Percentiles rank a stretch among this genome's conserved stretches.
phyloP scores from a whole-genome alignment of 2,329 filamentous ascomycete species.

The Pseudocercospora fijiensis region DNA sequence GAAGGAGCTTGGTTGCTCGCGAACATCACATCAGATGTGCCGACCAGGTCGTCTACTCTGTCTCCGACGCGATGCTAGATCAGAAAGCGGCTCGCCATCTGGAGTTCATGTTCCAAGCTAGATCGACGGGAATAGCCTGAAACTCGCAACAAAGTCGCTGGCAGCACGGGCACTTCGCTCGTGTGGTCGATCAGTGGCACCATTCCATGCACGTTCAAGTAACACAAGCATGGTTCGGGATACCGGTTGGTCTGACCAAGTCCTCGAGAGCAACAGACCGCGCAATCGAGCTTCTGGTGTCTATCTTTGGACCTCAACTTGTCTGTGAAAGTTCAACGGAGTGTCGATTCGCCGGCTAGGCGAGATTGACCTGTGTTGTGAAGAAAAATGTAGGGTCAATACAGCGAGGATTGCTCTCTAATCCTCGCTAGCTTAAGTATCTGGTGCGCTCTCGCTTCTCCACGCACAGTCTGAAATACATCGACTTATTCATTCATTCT shows the following conservation, averaged over 20 bases:
- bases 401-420: background rate
- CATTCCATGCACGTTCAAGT: background rate
- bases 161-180: background rate
- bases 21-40: background rate
- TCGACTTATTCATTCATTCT: background rate
- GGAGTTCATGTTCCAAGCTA: background rate
- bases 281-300: background rate
- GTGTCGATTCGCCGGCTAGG: background rate
- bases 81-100: background rate
- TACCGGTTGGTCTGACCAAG: background rate
- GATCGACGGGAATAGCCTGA: background rate
- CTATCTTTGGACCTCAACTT: background rate
- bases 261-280: background rate
- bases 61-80: background rate
- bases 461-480: background rate
- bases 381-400: background rate
- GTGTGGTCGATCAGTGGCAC: background rate
- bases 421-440: background rate
- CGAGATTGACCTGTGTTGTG: background rate
- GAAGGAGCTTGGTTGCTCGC: background rate
- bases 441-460: background rate
- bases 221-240: background rate
- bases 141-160: background rate
- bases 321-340: background rate
- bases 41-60: background rate